Base-by-base conservation (phyloP, 495 filamentous ascomycete species). In the Collariella sp. region DNA sequence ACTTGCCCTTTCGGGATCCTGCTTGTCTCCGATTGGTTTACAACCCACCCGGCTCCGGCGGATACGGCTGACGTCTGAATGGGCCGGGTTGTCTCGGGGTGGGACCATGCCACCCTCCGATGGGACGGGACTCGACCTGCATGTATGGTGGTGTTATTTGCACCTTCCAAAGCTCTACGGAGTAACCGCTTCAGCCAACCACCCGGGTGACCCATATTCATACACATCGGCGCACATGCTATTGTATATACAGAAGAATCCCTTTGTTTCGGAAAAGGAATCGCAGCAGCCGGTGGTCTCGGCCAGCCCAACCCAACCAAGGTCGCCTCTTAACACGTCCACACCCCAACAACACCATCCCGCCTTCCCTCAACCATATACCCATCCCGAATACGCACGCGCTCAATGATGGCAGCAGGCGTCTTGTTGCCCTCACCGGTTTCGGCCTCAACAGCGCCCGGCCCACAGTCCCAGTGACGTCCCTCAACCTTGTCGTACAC, bases 401-500 rank as follows among this genome's bases (percentile, higher is more conserved):
- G 83, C 67, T 97, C 91, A 24, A 97, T 83, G n/a, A 83, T 79
- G 11, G 83, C 77, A n/a, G n/a, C n/a, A 13, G 85, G 75, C 29
- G 68, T 72, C 46, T 77, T 80, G 9, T 75, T 83, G 24, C 73
- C 70, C 19, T 87, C 87, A 20, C n/a, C n/a, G n/a, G n/a, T n/a
- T n/a, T n/a, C n/a, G n/a, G 80, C 80, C 24, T 78, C 77, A 10
- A 73, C 76, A 34, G 85, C 81, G 31, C 89, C 89, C 0, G 88
- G 83, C 18, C 93, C 93, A 68, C 93, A 99, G 67, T 97, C 91
- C 93, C 93, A 97, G 67, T 96, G 94, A 54, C 87, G 73, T 11
- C 89, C 90, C 61, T 99, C 93, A 4, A 86, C 84, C 78, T 97
- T 97, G 71, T 99, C 93, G 69, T 97, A 97, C 44, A 97, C 85